Evolutionary conservation across 148 eudicot species (phyloP).

Genomic region (Nepenthes mirabilis): DNA sequence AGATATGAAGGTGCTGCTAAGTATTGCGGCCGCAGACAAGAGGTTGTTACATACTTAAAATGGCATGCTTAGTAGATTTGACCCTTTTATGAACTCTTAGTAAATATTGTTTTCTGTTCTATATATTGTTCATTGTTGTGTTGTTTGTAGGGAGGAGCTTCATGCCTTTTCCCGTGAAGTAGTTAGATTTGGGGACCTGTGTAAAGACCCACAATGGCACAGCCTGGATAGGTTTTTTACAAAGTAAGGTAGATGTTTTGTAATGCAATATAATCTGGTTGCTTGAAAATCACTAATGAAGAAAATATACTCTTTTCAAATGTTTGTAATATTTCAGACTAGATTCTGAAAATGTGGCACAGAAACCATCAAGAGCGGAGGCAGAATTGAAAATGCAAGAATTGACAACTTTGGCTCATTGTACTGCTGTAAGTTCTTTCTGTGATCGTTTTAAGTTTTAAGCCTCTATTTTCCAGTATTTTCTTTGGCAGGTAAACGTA

Average conservation of each 20-base stretch:
- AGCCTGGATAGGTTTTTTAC: conserved; percentile 60
- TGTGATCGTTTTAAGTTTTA: neutral
- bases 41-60: conserved; percentile 26
- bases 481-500: too few species aligned
- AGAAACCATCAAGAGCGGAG: conserved; percentile 39
- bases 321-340: conserved; percentile 36
- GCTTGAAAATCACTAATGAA: conserved; percentile 2
- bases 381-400: conserved; percentile 69
- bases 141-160: conserved; percentile 67
- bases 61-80: too few species aligned
- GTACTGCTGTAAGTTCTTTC: conserved; percentile 67
- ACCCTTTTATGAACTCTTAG: too few species aligned
- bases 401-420: conserved; percentile 52
- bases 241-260: conserved; percentile 36
- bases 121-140: conserved; percentile 2
- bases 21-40: conserved; percentile 77
- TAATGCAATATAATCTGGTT: neutral
- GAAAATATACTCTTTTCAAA: neutral
- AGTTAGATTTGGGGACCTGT: conserved; percentile 81
- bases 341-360: conserved; percentile 37
- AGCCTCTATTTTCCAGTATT: too few species aligned
- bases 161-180: conserved; percentile 74
- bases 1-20: conserved; percentile 58
- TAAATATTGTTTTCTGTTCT: neutral
- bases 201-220: conserved; percentile 98